Base-by-base conservation (phyloP, 176 grass and related monocot genomes). In the Bromus sterilis region DNA sequence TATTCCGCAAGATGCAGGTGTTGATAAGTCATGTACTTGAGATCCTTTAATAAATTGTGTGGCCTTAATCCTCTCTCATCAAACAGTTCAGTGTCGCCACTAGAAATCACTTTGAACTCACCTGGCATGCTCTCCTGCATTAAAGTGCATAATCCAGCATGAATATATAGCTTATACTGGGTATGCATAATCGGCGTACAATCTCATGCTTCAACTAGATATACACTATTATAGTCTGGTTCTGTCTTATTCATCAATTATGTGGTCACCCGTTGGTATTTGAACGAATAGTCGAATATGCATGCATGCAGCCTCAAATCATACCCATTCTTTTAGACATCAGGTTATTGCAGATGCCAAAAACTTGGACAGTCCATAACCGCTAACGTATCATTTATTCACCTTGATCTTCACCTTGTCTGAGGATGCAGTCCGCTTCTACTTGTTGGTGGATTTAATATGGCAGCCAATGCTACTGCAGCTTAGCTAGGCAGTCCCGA, bases 21-120 rank as follows among this genome's bases (percentile, higher is more conserved):
- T 56, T 80, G 58, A 42, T 69, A 86, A 74, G 34, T 66, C 25
- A 75, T 72, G 49, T 56, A 30, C 7, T 55, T 70, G 15, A 42
- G 28, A 86, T 80, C 84, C 15, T 66, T 13, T 56, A 63, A 80
- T 80, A 7, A 18, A 37, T 66, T 80, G 16, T 15, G 64, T 86
- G 69, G 18, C 34, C 35, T 14, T 62, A 40, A 40, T 63, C 14
- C 39, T 48, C 11, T 84, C 18, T 83, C 65, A 55, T 28, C 32
- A 56, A 76, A 55, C 60, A 84, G 44, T 2, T 53, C 49, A 16
- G 21, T 0, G 7, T 51, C 67, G 34, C 76, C 23, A 71, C 36
- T 12, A 71, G 39, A 57, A 81, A 12, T 30, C 9, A n/a, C 28
- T 36, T 7, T 71, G 21, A 42, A 43, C 39, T 58, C 51, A 71